Conservation (phyloP, 345 rosid species). For the Linum usitatissimum region DNA sequence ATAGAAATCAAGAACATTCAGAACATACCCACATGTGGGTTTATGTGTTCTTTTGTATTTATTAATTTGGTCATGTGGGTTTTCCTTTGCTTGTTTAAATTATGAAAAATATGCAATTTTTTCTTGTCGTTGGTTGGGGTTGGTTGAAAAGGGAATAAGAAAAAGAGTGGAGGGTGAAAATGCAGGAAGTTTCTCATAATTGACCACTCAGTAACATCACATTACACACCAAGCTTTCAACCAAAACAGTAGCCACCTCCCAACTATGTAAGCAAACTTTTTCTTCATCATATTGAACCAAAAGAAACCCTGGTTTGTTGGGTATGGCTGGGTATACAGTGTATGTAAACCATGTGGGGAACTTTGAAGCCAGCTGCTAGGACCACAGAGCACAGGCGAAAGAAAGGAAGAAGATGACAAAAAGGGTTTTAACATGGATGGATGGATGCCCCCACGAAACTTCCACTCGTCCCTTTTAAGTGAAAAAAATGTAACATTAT, state of each 20-base stretch:
- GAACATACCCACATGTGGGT: background rate
- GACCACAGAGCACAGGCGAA: background rate
- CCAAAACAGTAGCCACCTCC: background rate
- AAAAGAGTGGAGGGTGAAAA: background rate
- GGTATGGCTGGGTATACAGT: background rate
- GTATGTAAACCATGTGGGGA: slow-evolving; percentile 1
- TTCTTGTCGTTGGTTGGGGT: background rate
- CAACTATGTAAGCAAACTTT: background rate
- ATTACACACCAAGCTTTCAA: background rate
- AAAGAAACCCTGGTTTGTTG: background rate
- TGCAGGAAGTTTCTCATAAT: background rate
- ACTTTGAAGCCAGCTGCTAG: background rate
- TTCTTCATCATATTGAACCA: background rate
- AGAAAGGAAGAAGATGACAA: background rate
- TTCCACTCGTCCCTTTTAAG: slow-evolving; percentile 24
- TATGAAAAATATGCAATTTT: too few relatives aligned
- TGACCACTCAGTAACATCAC: background rate
- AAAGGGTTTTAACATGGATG: background rate
- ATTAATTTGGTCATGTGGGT: too few relatives aligned
- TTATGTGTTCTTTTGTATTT: too few relatives aligned
- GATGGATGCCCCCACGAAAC: slow-evolving; percentile 29
- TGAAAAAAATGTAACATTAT: slow-evolving; percentile 3
- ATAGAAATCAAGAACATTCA: background rate
- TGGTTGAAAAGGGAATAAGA: background rate
- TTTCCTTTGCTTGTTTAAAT: too few relatives aligned